These are phyloP conservation scores for Syncephalastrum racemosum DNA, from an alignment of 371 early-diverging fungal genomes.

Conservation along the genomic window DNA sequence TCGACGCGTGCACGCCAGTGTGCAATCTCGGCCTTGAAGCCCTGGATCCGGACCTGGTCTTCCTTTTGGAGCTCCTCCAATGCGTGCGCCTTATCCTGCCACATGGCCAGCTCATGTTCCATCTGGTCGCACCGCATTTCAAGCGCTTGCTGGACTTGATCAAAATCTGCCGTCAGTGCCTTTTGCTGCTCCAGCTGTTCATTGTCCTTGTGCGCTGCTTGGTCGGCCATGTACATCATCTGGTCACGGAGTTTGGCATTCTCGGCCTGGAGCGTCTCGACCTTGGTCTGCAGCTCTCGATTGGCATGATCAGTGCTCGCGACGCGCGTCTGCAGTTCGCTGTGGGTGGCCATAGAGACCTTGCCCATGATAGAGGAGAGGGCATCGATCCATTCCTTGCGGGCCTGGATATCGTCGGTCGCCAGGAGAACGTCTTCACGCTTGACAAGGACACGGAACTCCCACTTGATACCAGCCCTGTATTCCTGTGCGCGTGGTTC, in stretches of 20 bases:
- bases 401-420: slow-evolving; percentile 40
- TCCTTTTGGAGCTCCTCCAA: slow-evolving; percentile 22
- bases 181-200: slow-evolving; percentile 19
- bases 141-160: slow-evolving; percentile 21
- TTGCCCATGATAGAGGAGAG: slow-evolving; percentile 54
- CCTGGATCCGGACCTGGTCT: slow-evolving; percentile 2
- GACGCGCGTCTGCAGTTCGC: slow-evolving; percentile 40
- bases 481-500: slow-evolving; percentile 48
- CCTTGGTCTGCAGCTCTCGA: slow-evolving; percentile 32
- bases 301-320: slow-evolving; percentile 39
- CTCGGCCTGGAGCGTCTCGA: slow-evolving; percentile 29
- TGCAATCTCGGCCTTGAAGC: slow-evolving; percentile 13
- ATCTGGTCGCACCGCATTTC: slow-evolving; percentile 31
- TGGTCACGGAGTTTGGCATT: slow-evolving; percentile 31
- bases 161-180: slow-evolving; percentile 18
- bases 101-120: slow-evolving; percentile 20
- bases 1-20: slow-evolving; percentile 25
- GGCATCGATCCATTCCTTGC: slow-evolving; percentile 50
- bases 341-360: slow-evolving; percentile 49
- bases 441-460: slow-evolving; percentile 44
- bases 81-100: slow-evolving; percentile 19
- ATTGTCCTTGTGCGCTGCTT: slow-evolving; percentile 16
- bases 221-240: slow-evolving; percentile 23
- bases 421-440: slow-evolving; percentile 44
- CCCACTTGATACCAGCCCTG: slow-evolving; percentile 46